Evolutionary conservation across 169 alveolate species (phyloP), one percentile per base, ranked within the genome.

Genomic region (Cryptosporidium xiaoi): DNA sequence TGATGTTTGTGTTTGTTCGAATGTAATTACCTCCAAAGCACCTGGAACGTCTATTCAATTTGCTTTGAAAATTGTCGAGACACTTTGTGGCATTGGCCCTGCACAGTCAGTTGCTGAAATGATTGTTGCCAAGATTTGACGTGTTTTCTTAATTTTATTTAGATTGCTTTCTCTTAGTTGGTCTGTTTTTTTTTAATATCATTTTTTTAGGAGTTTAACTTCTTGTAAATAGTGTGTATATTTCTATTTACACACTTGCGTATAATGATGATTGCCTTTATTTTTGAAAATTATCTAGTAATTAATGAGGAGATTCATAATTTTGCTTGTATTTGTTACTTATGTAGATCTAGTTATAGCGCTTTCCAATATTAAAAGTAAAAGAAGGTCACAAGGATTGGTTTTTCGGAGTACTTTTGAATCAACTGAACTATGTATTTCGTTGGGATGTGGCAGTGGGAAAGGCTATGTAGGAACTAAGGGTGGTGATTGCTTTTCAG

Each of bases 1-100:
- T 18, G 55, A 71, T 10, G 93, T 91, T 50, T 90, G 90, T 1
- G 84, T 91, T 18, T 40, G 60, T 50, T 65, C 84, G n/a, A 91
- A 91, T 53, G 77, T 77, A 15, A 65, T 91, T 5, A 91, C 93
- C 7, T 83, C 92, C 53, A 58, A 91, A 51, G 92, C 91, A n/a
- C 91, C 93, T 8, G 93, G 91, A 34, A 90, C 92, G 40, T 36
- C 92, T 18, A 55, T 90, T 56, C 68, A 48, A 0, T 90, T 90
- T 48, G 84, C 84, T 3, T 71, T 90, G 36, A 58, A 65, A 27
- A 36, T 90, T 15, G 89, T 90, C 24, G 83, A 82, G n/a, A 13
- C 50, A 34, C 58, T 90, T 24, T 65, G 77, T 66, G 92, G 92
- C 3, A 2, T 16, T 27, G 60, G 62, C n/a, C 15, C 16, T 46